Conservation (phyloP, 352 stramenopile species). For the Phytophthora capsici region DNA sequence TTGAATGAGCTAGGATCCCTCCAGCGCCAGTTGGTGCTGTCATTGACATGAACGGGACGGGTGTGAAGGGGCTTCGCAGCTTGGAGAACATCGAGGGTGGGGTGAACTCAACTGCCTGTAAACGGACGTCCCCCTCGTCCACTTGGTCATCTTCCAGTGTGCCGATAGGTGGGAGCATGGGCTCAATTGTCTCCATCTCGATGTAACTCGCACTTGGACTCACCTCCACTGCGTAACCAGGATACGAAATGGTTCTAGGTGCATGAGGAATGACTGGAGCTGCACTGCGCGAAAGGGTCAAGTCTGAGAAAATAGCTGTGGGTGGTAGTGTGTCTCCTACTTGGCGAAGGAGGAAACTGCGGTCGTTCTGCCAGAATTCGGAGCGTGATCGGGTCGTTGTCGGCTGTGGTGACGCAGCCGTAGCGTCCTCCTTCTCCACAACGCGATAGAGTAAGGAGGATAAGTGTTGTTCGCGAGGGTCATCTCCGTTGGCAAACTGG, state of each 20-base stretch:
- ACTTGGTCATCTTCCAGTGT: conserved; percentile 17
- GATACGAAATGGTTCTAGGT: conserved; percentile 47
- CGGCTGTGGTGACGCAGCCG: not conserved
- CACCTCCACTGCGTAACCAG: conserved; percentile 60
- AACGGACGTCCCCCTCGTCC: conserved; percentile 1
- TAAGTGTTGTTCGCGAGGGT: conserved; percentile 58
- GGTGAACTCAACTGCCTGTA: conserved; percentile 41
- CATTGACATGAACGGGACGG: conserved; percentile 10
- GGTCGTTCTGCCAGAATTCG: conserved; percentile 59
- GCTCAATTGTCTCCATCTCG: conserved; percentile 66
- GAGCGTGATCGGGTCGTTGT: not conserved
- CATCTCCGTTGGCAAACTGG: conserved; percentile 59
- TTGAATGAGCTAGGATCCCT: not conserved
- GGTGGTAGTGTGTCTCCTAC: conserved; percentile 27
- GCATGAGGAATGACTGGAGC: conserved; percentile 37
- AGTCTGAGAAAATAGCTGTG: conserved; percentile 38
- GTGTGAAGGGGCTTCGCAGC: conserved; percentile 33
- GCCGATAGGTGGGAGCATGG: conserved; percentile 40
- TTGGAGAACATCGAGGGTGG: conserved; percentile 58
- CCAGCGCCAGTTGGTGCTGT: not conserved
- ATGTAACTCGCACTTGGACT: conserved; percentile 57
- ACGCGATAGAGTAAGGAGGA: conserved; percentile 65
- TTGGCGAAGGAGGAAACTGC: conserved; percentile 56
- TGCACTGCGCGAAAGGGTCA: conserved; percentile 29
- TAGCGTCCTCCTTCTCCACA: conserved; percentile 59